Conservation (phyloP, 2,329 filamentous ascomycete genomes). For the Tolypocladium endophyticum region DNA sequence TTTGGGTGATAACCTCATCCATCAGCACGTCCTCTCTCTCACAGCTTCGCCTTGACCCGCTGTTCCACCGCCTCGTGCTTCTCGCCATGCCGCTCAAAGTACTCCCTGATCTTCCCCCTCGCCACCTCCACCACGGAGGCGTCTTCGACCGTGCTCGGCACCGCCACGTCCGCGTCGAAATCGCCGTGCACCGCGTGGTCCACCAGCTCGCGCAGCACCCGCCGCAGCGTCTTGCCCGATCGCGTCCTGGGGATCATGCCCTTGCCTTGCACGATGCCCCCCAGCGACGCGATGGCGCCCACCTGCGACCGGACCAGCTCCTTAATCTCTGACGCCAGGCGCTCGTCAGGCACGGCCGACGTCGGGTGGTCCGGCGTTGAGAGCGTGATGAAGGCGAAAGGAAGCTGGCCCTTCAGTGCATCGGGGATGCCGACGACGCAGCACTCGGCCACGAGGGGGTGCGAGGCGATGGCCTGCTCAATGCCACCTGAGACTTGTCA, state of each 20-base stretch:
- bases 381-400: constrained; percentile 74
- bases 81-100: constrained; percentile 49
- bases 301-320: constrained; percentile 66
- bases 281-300: constrained; percentile 75
- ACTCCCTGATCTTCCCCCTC: constrained; percentile 59
- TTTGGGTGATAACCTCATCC: too few species aligned
- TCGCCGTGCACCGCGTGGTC: constrained; percentile 72
- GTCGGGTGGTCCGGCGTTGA: constrained; percentile 34
- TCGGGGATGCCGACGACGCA: constrained; percentile 84
- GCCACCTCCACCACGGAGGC: constrained; percentile 63
- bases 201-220: constrained; percentile 72
- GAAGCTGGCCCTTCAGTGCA: constrained; percentile 76
- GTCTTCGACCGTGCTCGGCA: constrained; percentile 84
- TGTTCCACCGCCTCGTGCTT: constrained; percentile 33
- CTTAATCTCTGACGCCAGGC: constrained; percentile 54
- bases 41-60: constrained; percentile 46
- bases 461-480: constrained; percentile 80
- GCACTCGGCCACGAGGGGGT: constrained; percentile 69
- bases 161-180: constrained; percentile 58
- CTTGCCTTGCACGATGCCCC: constrained; percentile 74
- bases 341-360: constrained; percentile 36
- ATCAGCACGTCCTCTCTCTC: constrained; percentile 3
- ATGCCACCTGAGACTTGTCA: constrained; percentile 56
- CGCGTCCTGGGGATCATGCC: constrained; percentile 87
- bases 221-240: constrained; percentile 79